phyloP scores from a whole-genome alignment of 176 grass and related monocot genomes.

The Oropetium thomaeum region DNA sequence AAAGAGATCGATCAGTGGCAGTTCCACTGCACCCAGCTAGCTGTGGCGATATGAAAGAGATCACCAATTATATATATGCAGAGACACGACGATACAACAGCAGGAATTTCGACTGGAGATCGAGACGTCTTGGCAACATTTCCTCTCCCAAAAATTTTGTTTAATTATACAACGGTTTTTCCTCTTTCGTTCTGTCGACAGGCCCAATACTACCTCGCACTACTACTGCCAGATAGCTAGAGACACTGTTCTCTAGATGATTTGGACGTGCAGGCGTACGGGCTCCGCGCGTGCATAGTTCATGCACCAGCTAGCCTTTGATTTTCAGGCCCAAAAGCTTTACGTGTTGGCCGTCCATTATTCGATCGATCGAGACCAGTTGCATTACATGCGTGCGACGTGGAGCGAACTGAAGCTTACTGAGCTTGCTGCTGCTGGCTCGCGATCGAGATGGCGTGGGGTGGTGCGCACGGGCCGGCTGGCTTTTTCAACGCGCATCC shows the following conservation, averaged over 20 bases:
- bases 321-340: background rate
- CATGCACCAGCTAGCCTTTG: constrained; percentile 1
- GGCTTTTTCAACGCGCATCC: background rate
- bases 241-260: constrained; percentile 26
- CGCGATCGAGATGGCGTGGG: background rate
- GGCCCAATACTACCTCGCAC: background rate
- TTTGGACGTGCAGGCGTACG: constrained; percentile 29
- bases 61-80: background rate
- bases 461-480: constrained; percentile 3
- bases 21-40: background rate
- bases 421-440: background rate
- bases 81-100: no score
- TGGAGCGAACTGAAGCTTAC: background rate
- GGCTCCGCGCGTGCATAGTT: constrained; percentile 9
- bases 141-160: background rate
- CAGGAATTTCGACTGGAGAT: no score
- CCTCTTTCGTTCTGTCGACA: background rate
- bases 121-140: background rate
- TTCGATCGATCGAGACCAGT: background rate
- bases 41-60: background rate
- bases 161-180: background rate
- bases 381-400: constrained; percentile 12
- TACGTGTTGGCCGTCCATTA: constrained; percentile 29
- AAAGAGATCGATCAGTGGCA: background rate
- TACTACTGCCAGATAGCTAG: background rate